phyloP scores from a whole-genome alignment of 163 green algal genomes.

The Picocystis sp. region DNA sequence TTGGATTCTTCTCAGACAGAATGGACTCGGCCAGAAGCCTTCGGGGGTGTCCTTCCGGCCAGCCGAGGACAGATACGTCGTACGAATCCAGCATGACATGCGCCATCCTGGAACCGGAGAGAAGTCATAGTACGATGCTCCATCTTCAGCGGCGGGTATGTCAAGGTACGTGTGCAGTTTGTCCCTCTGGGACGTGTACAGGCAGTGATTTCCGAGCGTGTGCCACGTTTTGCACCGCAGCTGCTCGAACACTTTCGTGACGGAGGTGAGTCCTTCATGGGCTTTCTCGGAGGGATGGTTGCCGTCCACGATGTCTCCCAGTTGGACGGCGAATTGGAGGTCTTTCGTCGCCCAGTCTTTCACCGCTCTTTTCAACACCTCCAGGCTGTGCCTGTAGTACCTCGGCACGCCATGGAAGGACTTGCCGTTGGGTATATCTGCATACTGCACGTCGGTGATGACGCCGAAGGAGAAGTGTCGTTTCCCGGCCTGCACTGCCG shows the following conservation, averaged over 20 bases:
- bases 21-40: slow-evolving; percentile 30
- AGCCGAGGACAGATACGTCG: slow-evolving; percentile 49
- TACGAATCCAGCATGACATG: slow-evolving; percentile 57
- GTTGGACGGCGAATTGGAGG: slow-evolving; percentile 38
- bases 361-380: slow-evolving; percentile 26
- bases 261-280: slow-evolving; percentile 17
- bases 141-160: slow-evolving; percentile 8
- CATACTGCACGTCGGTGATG: slow-evolving; percentile 38
- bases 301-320: slow-evolving; percentile 48
- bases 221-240: slow-evolving; percentile 35
- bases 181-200: slow-evolving; percentile 34
- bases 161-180: slow-evolving; percentile 10
- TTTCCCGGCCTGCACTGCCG: no score
- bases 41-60: slow-evolving; percentile 31
- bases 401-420: slow-evolving; percentile 33
- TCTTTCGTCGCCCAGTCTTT: slow-evolving; percentile 14
- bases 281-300: slow-evolving; percentile 18
- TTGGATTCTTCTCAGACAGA: slow-evolving; percentile 41
- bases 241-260: slow-evolving; percentile 31
- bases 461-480: slow-evolving; percentile 27
- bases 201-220: slow-evolving; percentile 54
- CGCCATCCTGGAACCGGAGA: slow-evolving; percentile 25
- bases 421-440: slow-evolving; percentile 39
- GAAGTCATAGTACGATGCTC: slow-evolving; percentile 34
- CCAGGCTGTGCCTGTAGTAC: slow-evolving; percentile 28